phyloP scores from a whole-genome alignment of 805 yeast species.

The Wickerhamiella dianesei region DNA sequence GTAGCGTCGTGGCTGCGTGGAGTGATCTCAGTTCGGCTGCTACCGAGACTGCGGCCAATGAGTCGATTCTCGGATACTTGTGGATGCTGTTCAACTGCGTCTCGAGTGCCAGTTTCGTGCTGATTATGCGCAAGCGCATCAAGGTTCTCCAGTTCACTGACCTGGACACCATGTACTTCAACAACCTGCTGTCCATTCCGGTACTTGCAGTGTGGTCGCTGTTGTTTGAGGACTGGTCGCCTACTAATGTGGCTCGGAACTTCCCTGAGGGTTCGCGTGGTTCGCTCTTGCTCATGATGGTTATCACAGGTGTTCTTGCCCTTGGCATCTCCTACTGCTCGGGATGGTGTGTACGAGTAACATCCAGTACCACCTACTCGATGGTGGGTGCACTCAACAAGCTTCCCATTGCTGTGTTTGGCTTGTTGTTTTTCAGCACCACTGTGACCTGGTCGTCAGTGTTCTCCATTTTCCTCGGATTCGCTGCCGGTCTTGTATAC shows the following conservation, averaged over 20 bases:
- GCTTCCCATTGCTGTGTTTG: conserved; percentile 92
- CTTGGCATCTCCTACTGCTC: conserved; percentile 98
- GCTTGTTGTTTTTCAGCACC: conserved; percentile 87
- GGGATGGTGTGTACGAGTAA: conserved; percentile 99
- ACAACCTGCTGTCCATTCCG: conserved; percentile 87
- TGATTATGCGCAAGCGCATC: conserved; percentile 94
- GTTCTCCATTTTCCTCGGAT: conserved; percentile 83
- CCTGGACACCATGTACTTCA: conserved; percentile 96
- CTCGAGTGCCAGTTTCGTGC: conserved; percentile 84
- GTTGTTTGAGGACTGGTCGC: conserved; percentile 83
- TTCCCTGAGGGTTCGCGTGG: conserved; percentile 62
- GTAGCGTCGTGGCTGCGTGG: conserved; percentile 91
- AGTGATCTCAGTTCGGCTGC: conserved; percentile 47
- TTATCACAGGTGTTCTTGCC: conserved; percentile 84
- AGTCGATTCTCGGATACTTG: conserved; percentile 50
- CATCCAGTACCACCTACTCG: conserved; percentile 94
- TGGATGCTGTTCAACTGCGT: conserved; percentile 97
- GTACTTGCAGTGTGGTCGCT: conserved; percentile 66
- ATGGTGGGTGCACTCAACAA: conserved; percentile 99
- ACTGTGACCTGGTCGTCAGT: conserved; percentile 88
- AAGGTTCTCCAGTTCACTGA: conserved; percentile 86
- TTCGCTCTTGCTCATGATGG: conserved; percentile 66
- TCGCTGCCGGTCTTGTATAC: conserved; percentile 88
- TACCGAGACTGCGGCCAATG: conserved; percentile 20
- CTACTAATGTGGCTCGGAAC: conserved; percentile 58